Base-by-base conservation (phyloP, 148 eudicot species). In the Polygonum aviculare region DNA sequence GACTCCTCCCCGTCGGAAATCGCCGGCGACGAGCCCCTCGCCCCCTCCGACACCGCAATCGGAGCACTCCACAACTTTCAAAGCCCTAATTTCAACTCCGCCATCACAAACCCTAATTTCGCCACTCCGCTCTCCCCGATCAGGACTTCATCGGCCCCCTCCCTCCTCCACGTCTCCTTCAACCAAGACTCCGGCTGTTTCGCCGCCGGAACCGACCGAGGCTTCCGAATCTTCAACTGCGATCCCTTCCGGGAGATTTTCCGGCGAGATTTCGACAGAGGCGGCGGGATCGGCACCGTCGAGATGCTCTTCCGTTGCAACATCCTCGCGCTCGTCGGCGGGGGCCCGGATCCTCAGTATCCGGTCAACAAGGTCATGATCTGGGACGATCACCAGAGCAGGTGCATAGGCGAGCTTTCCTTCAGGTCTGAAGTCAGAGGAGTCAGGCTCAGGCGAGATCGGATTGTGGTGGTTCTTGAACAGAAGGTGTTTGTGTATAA, bases 271-370 rank as follows among this genome's bases (percentile, higher is more conserved):
- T 93, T 91, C 26, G 88, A 84, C 39, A 81, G 83, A 21, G 90
- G 90, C 5, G 91, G 97, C 6, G 98, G 98, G 2, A 80, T 93
- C 22, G 97, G 91, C 10, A 85, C 81, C 18, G 97, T 90, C 3
- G 94, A 90, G 82, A 93, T 93, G 98, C 86, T 93, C 0, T 93
- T 91, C 74, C 90, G 98, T 2, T 93, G 94, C 77, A 93, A 93
- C 49, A 91, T 93, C 11, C 85, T 93, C 5, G 94, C 97, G 0
- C 51, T 93, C n/a, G 98, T 93, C 2, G 98, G 98, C 22, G 98
- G 98, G 6, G 98, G 97, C 0, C 84, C 92, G 4, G 83, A 90
- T 18, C 94, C 98, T 3, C 97, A 87, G 76, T 93, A 90, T 49
- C 92, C 98, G 5, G 80, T 86, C 10, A 91, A 93, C 65, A 93